Evolutionary conservation across 139 green algal genomes (phyloP).

Genomic region (Volvox reticuliferus): DNA sequence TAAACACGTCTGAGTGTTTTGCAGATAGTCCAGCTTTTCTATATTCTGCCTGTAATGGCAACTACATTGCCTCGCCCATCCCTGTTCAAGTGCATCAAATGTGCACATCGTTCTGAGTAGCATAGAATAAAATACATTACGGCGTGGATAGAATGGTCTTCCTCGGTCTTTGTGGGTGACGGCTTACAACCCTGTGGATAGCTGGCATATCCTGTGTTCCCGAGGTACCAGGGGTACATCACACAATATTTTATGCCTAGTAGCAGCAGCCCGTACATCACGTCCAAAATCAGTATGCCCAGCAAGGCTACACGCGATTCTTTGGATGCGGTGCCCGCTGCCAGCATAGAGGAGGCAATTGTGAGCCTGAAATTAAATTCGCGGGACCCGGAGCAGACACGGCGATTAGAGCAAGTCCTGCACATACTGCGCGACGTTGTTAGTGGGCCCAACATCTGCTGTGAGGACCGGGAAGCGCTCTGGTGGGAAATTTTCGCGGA

Average conservation of each 20-base stretch:
- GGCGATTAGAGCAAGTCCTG: background rate
- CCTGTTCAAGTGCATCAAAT: too few relatives aligned
- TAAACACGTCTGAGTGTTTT: too few relatives aligned
- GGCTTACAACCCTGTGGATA: background rate
- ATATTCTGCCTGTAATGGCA: too few relatives aligned
- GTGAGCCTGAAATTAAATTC: background rate
- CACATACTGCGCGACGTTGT: slow-evolving; percentile 9
- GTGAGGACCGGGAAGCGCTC: slow-evolving; percentile 46
- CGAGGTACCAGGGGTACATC: background rate
- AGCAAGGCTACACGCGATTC: background rate
- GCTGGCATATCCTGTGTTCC: background rate
- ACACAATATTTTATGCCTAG: background rate
- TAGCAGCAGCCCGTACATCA: background rate
- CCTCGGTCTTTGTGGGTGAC: too few relatives aligned
- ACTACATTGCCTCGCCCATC: too few relatives aligned
- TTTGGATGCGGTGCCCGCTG: background rate
- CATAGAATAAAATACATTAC: too few relatives aligned
- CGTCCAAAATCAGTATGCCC: background rate
- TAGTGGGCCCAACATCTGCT: slow-evolving; percentile 29
- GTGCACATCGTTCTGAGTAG: too few relatives aligned
- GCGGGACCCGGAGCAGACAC: background rate
- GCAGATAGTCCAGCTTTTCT: too few relatives aligned
- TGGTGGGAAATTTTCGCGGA: slow-evolving; percentile 62
- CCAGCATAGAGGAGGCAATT: slow-evolving; percentile 24
- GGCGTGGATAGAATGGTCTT: too few relatives aligned